phyloP scores from a whole-genome alignment of 192 early-diverging fungal genomes.

The Fimicolochytrium jonesii region DNA sequence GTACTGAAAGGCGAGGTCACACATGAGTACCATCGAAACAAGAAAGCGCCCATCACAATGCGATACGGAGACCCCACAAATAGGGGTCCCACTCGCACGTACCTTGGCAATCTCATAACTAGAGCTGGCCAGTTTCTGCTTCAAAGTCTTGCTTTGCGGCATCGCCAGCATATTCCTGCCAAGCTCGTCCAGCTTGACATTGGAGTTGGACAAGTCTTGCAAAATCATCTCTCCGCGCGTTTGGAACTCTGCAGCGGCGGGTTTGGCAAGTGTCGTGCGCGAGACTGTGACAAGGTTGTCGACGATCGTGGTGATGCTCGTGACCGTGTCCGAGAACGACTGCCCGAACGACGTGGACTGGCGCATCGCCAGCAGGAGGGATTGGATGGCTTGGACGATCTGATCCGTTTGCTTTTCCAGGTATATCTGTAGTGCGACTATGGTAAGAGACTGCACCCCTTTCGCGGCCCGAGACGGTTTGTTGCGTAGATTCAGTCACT shows the following conservation, averaged over 20 bases:
- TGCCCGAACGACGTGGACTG: conserved; percentile 41
- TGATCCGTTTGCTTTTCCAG: conserved; percentile 67
- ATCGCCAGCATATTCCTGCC: conserved; percentile 44
- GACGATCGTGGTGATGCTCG: conserved; percentile 58
- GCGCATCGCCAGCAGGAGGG: conserved; percentile 60
- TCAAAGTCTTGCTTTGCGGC: conserved; percentile 58
- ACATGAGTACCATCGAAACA: background rate
- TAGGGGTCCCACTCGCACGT: background rate
- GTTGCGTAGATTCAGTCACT: background rate
- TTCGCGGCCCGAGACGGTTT: too few relatives aligned
- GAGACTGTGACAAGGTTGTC: conserved; percentile 50
- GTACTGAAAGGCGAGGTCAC: conserved; percentile 25
- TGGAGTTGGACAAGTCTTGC: conserved; percentile 49
- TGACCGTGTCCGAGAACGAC: conserved; percentile 53
- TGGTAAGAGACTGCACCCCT: too few relatives aligned
- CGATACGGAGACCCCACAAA: background rate
- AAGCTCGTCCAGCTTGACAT: conserved; percentile 55
- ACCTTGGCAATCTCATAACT: conserved; percentile 85
- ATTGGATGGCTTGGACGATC: conserved; percentile 77
- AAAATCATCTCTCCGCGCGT: conserved; percentile 55
- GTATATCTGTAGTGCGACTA: conserved; percentile 42
- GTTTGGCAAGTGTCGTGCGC: conserved; percentile 41
- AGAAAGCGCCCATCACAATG: background rate
- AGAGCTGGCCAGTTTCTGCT: conserved; percentile 78
- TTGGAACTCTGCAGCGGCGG: conserved; percentile 32